phyloP scores from a whole-genome alignment of 352 stramenopile genomes.

The Phytophthora cajani region DNA sequence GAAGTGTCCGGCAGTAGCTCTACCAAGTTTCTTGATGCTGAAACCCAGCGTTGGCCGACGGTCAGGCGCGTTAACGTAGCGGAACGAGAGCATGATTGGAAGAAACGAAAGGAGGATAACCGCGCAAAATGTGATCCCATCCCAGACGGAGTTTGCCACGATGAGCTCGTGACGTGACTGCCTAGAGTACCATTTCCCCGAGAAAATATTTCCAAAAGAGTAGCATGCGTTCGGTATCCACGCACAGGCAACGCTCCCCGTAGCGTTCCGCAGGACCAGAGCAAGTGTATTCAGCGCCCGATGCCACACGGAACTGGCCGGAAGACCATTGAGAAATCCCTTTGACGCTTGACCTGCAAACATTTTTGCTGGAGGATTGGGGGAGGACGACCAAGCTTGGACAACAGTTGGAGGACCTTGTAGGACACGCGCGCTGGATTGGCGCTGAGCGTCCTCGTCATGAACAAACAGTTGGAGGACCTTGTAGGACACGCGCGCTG shows the following conservation, averaged over 20 bases:
- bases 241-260: conserved; percentile 7
- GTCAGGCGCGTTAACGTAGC: neutral
- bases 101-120: conserved; percentile 9
- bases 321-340: neutral
- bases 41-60: conserved; percentile 4
- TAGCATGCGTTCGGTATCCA: conserved; percentile 14
- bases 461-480: neutral
- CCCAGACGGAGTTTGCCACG: conserved; percentile 13
- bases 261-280: conserved; percentile 16
- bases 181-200: conserved; percentile 8
- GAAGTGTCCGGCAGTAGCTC: conserved; percentile 4
- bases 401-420: neutral
- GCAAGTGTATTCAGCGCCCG: conserved; percentile 1
- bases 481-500: neutral
- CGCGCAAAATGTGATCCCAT: conserved; percentile 6
- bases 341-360: neutral
- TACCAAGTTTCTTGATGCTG: conserved; percentile 1
- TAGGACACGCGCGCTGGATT: neutral
- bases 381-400: neutral
- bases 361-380: neutral
- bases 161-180: conserved; percentile 18
- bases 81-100: conserved; percentile 6
- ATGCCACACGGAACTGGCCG: neutral
- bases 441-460: neutral
- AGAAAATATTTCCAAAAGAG: conserved; percentile 23